Evolutionary conservation across 1,284 basidiomycete species (phyloP).

Genomic region (Naganishia cerealis): DNA sequence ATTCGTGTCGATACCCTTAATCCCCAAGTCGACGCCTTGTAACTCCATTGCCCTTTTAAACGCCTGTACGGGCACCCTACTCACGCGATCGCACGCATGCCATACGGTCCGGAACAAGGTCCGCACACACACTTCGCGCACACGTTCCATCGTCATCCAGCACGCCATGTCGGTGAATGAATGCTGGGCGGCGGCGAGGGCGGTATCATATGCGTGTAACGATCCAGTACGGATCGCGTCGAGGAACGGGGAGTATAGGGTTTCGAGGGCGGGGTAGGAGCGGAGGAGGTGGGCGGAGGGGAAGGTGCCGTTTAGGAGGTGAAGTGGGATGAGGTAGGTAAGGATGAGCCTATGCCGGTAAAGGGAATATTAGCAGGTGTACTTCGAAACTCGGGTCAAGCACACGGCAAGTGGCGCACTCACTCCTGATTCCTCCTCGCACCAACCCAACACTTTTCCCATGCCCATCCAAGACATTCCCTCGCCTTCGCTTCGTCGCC

Average conservation of each 20-base stretch:
- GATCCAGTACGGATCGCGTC: conserved; percentile 73
- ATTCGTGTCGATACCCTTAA: conserved; percentile 61
- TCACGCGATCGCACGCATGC: conserved; percentile 69
- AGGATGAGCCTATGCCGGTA: conserved; percentile 69
- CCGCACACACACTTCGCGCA: conserved; percentile 79
- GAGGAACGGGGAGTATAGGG: conserved; percentile 78
- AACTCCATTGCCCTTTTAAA: conserved; percentile 71
- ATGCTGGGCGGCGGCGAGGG: conserved; percentile 55
- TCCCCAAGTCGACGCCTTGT: conserved; percentile 59
- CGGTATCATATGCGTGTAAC: conserved; percentile 73
- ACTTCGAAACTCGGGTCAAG: background rate
- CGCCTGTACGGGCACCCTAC: conserved; percentile 72
- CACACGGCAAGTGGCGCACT: conserved; percentile 43
- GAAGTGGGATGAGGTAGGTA: conserved; percentile 83
- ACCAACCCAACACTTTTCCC: conserved; percentile 71
- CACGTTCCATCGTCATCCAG: conserved; percentile 55
- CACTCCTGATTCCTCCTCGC: conserved; percentile 78
- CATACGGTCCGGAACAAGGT: conserved; percentile 86
- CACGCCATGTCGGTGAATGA: conserved; percentile 22
- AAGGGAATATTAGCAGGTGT: conserved; percentile 12
- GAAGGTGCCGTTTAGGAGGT: conserved; percentile 78
- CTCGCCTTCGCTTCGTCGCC: conserved; percentile 84
- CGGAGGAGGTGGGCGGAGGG: conserved; percentile 69
- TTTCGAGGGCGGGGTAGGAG: conserved; percentile 69
- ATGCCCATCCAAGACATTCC: conserved; percentile 75